Conservation (phyloP, 257 asterid genomes). For the Echites panduratus region DNA sequence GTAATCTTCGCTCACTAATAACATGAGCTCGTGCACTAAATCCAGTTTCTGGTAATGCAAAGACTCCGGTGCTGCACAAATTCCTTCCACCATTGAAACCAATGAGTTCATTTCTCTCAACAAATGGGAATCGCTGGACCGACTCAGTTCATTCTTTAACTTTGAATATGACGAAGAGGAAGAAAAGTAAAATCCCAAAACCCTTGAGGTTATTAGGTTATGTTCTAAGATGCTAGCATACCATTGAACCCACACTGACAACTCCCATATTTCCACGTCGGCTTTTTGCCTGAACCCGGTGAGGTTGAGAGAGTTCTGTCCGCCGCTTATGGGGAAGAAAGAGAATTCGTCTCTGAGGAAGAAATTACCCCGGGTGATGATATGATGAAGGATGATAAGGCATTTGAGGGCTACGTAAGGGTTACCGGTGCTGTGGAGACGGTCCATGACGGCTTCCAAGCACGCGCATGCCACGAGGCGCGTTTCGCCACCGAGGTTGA, state of each 20-base stretch:
- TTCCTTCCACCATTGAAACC: constrained; percentile 33
- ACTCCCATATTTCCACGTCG: constrained; percentile 14
- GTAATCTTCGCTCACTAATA: constrained; percentile 32
- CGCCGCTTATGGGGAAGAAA: constrained; percentile 15
- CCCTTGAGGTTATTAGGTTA: constrained; percentile 21
- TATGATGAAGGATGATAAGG: constrained; percentile 28
- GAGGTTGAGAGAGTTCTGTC: constrained; percentile 27
- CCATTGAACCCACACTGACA: constrained; percentile 36
- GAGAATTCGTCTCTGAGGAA: constrained; percentile 21
- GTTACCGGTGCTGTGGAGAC: constrained; percentile 27
- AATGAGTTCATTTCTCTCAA: constrained; percentile 23
- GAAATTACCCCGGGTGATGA: constrained; percentile 24
- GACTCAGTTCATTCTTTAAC: too few relatives aligned
- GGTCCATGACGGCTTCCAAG: constrained; percentile 27
- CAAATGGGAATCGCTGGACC: too few relatives aligned
- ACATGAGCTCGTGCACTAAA: constrained; percentile 30
- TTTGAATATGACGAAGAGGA: constrained; percentile 13
- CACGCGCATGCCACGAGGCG: constrained; percentile 25
- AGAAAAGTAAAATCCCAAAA: constrained; percentile 22
- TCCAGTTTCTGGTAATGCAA: constrained; percentile 21
- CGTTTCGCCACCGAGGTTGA: constrained; percentile 24
- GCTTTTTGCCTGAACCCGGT: constrained; percentile 8
- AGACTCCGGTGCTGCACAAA: constrained; percentile 36
- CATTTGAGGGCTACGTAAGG: constrained; percentile 38
- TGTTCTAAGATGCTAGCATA: constrained; percentile 32